Evolutionary conservation across 1,284 basidiomycete species (phyloP), one percentile per base, ranked within the genome.

Genomic region (Ceratobasidium sp.): DNA sequence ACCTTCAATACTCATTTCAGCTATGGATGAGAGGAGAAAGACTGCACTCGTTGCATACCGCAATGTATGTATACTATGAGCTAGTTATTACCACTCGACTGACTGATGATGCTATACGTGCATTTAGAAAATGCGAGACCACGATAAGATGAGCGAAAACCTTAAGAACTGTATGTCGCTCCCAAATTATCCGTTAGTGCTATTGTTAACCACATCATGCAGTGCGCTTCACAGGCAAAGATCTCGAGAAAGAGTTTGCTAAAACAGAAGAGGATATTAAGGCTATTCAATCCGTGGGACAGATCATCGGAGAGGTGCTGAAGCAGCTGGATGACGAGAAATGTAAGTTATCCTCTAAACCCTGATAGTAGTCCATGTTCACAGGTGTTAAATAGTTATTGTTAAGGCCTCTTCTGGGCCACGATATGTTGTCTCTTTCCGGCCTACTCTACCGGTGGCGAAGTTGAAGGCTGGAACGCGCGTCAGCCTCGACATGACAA

Each of bases 241-340:
- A 94, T 73, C 83, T 99, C 14, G 91, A 96, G 79, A 90, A 90
- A 77, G 91, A 92, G 73, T 99, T 90, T 78, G 93, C 91, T 78
- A 96, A 97, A 86, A 97, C 95, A 0, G 97, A 99, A 81, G 95
- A 99, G 54, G 96, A 99, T 79, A 98, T 99, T 83, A 98, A 98
- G 82, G 97, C 97, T 60, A 89, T 99, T 16, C 97, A 99, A 81
- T 97, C 94, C 12, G 97, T 99, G 11, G 97, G 97, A 12, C 97
- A 99, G 83, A 98, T 99, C 76, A 97, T 99, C 74, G 97, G 95
- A 73, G 97, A 99, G 82, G 95, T 99, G 73, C 90, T 99, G 87
- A 98, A 98, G 82, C 96, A 99, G 82, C 84, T 99, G 33, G 97
- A 99, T 78, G 95, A 98, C 75, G 96, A 99, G 82, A 86, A 97